Evolutionary conservation across 2,329 filamentous ascomycete genomes (phyloP), one percentile per base, ranked within the genome.

Genomic region (Exophiala spinifera): DNA sequence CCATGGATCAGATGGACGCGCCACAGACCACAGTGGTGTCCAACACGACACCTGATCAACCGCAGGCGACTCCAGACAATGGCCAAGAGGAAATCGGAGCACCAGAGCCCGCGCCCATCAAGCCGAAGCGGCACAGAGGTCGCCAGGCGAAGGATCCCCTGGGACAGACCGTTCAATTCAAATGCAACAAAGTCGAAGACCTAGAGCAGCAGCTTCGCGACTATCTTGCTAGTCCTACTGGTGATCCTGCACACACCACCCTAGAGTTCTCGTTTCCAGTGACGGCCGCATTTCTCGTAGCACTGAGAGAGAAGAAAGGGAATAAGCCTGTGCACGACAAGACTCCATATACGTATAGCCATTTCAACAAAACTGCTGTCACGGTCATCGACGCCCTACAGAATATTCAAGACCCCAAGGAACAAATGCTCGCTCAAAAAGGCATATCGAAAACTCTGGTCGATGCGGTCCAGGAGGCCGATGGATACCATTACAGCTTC

Each of bases 401-500:
- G 42, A 44, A 34, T 3, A 55, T 49, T 8, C 28, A 46, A 13
- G 60, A 64, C 23, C 49, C 56, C 2, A 59, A 56, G 34, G 58
- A 64, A 36, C 46, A 53, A 31, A 54, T 57, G 46, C 43, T 53
- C 21, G 58, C 50, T 19, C 61, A 62, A 46, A 61, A 59, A 49
- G 46, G 49, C 3, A 62, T 64, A 21, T 56, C 60, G 20, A 61
- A 55, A 34, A 48, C 51, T 21, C 55, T 59, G 23, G 56, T 61
- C 11, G 60, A 62, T n/a, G 23, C 57, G 6, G 47, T 61, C 44
- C 46, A 55, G 28, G 34, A 51, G 20, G 56, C 53, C 4, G 61
- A 64, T 46, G 60, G 60, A 3, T 61, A 52, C 47, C 51, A 51
- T 28, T 64, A 64, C 52, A 61, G 57, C 42, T 64, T 62, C 31